A percentile compares a stretch with the other conserved stretches of the same genome.
Conservation (phyloP, 306 rosid genomes). For the Gynostemma pentaphyllum region DNA sequence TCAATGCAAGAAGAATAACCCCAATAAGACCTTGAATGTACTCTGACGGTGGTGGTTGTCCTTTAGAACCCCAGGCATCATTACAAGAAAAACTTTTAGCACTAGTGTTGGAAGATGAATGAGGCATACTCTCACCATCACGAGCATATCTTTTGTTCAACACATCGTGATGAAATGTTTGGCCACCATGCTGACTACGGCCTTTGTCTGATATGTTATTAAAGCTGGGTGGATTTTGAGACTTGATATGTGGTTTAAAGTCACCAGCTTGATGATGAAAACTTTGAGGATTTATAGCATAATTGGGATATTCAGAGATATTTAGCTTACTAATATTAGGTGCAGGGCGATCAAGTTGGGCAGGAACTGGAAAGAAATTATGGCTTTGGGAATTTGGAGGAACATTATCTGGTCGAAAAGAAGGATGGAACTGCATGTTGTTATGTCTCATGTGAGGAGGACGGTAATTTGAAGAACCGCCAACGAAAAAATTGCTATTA, state of each 20-base stretch:
- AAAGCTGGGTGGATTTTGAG: constrained; percentile 25
- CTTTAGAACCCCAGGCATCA: constrained; percentile 67
- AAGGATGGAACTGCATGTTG: constrained; percentile 36
- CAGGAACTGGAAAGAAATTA: constrained; percentile 30
- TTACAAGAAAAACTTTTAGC: constrained; percentile 31
- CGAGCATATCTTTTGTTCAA: constrained; percentile 32
- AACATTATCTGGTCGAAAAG: constrained; percentile 33
- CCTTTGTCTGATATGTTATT: constrained; percentile 42
- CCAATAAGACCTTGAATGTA: constrained; percentile 52
- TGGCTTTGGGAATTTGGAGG: constrained; percentile 31
- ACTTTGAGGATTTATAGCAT: constrained; percentile 26
- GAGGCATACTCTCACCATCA: constrained; percentile 25
- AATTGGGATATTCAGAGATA: constrained; percentile 32
- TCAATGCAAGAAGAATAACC: constrained; percentile 43
- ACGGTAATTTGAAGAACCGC: constrained; percentile 35
- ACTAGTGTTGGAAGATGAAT: constrained; percentile 19
- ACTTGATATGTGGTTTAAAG: constrained; percentile 29
- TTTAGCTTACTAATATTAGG: constrained; percentile 49
- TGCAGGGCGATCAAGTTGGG: constrained; percentile 38
- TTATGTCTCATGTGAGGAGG: constrained; percentile 39
- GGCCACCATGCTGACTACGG: constrained; percentile 32
- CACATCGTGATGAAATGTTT: constrained; percentile 24
- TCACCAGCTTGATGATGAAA: constrained; percentile 38
- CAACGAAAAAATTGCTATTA: constrained; percentile 28
- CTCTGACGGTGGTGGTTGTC: constrained; percentile 63